Evolutionary conservation across 805 yeast genomes (phyloP), one percentile per base, ranked within the genome.

Genomic region (Suhomyces faveliae): DNA sequence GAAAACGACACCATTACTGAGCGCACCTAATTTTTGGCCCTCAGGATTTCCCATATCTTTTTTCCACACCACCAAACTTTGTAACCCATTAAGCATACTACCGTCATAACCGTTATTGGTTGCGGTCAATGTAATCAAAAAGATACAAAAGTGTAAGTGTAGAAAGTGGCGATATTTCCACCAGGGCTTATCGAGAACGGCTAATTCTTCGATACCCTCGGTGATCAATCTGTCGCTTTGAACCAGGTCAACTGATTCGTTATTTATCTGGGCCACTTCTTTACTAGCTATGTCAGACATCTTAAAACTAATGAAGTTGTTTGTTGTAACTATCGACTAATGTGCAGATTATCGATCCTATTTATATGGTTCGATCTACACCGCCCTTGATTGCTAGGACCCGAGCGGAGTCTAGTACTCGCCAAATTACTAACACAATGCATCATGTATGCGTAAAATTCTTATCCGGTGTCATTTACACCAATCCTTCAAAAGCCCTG

Each of bases 31-130:
- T 15, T 35, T 52, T 20, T 50, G 52, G 23, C 63, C 64, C 11
- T 43, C 25, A 5, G 64, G 64, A 44, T 51, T 41, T 11, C 56
- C 58, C 60, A 78, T 68, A 33, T 64, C 66, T 5, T 56, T 48
- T 47, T 60, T 59, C 79, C 81, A 79, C 24, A 59, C 57, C 1
- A 58, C 50, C 54, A 76, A 66, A 7, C 77, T 62, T 55, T 79
- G 83, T 51, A 79, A 66, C 33, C 80, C 79, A 52, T 79, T 78
- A 55, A 79, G 61, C 69, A 79, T 65, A 12, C 57, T 51, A 25
- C 62, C 60, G 42, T 60, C 64, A 41, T 57, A 60, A 3, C 64
- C 64, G 40, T 51, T 71, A 53, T 74, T 76, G 43, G 80, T 72
- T 9, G 82, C 72, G 21, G 79, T 67, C 37, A 77, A 60, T 20